A percentile compares a stretch with the other conserved stretches of the same genome.
phyloP scores from a whole-genome alignment of 2,329 filamentous ascomycete species.

The Diaporthe vexans region DNA sequence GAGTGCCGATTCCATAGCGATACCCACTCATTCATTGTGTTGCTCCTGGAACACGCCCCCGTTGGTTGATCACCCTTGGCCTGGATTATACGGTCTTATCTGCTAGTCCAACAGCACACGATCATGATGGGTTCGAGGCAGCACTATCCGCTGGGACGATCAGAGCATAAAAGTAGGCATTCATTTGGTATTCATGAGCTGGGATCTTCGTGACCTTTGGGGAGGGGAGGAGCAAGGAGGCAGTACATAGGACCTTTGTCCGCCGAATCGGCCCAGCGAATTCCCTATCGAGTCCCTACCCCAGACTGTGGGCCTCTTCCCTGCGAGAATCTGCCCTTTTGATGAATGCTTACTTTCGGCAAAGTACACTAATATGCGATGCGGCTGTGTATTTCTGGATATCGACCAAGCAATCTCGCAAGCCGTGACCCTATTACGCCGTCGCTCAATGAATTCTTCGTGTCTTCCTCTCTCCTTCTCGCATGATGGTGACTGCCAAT shows the following conservation, averaged over 20 bases:
- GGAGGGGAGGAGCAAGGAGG: neutral
- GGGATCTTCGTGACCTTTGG: neutral
- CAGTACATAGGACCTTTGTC: neutral
- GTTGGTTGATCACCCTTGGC: neutral
- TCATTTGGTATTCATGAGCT: neutral
- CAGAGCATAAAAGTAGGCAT: neutral
- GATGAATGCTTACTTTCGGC: neutral
- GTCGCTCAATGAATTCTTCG: conserved; percentile 33
- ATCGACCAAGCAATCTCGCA: conserved; percentile 25
- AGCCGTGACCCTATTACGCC: conserved; percentile 35
- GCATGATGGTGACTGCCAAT: neutral
- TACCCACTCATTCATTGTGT: conserved; percentile 37
- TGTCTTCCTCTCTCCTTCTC: neutral
- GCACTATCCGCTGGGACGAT: too few species aligned
- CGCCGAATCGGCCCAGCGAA: neutral
- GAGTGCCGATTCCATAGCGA: conserved; percentile 36
- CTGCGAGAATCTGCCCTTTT: too few species aligned
- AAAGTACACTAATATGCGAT: conserved; percentile 17
- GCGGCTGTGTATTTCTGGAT: conserved; percentile 23
- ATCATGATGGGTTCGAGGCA: neutral
- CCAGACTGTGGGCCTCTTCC: neutral
- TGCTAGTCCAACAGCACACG: neutral
- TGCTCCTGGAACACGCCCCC: neutral
- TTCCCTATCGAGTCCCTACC: neutral
- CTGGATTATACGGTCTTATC: neutral